Conservation (phyloP, 495 filamentous ascomycete species). For the Achaetomiella virescens region DNA sequence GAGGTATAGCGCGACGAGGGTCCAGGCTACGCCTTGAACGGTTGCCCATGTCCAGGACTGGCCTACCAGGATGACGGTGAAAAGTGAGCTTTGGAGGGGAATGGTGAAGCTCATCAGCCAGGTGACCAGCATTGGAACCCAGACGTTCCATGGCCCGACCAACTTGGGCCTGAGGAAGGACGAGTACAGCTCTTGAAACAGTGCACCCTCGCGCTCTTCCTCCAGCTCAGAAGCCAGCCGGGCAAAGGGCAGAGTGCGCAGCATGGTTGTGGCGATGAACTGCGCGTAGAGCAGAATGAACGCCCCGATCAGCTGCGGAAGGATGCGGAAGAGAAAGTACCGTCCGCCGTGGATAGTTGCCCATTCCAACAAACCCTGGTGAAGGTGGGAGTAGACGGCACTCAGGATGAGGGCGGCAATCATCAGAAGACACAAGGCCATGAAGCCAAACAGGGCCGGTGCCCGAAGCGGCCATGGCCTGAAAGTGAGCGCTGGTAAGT, state of each 20-base stretch:
- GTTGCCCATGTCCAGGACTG: slow-evolving; percentile 70
- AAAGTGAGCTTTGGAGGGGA: slow-evolving; percentile 42
- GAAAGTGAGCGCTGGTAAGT: slow-evolving; percentile 50
- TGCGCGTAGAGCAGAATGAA: slow-evolving; percentile 70
- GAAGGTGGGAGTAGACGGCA: slow-evolving; percentile 61
- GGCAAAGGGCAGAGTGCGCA: slow-evolving; percentile 71
- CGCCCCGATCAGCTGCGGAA: slow-evolving; percentile 72
- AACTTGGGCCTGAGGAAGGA: slow-evolving; percentile 45
- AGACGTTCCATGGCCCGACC: slow-evolving; percentile 39
- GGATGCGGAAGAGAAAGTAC: slow-evolving; percentile 83
- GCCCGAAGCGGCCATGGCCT: slow-evolving; percentile 62
- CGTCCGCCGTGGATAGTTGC: slow-evolving; percentile 55
- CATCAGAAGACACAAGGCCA: slow-evolving; percentile 62
- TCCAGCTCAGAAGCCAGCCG: slow-evolving; percentile 57
- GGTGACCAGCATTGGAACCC: slow-evolving; percentile 37
- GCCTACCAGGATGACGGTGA: slow-evolving; percentile 39
- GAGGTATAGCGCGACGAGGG: slow-evolving; percentile 65
- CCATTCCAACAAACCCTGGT: slow-evolving; percentile 62
- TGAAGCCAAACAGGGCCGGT: slow-evolving; percentile 50
- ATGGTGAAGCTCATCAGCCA: slow-evolving; percentile 45
- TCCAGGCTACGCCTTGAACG: slow-evolving; percentile 72
- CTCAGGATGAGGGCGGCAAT: slow-evolving; percentile 63
- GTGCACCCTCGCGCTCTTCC: slow-evolving; percentile 42
- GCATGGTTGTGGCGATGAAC: slow-evolving; percentile 65
- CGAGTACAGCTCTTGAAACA: slow-evolving; percentile 48